Evolutionary conservation across 345 rosid genomes (phyloP).

Genomic region (Chamaenerion angustifolium): DNA sequence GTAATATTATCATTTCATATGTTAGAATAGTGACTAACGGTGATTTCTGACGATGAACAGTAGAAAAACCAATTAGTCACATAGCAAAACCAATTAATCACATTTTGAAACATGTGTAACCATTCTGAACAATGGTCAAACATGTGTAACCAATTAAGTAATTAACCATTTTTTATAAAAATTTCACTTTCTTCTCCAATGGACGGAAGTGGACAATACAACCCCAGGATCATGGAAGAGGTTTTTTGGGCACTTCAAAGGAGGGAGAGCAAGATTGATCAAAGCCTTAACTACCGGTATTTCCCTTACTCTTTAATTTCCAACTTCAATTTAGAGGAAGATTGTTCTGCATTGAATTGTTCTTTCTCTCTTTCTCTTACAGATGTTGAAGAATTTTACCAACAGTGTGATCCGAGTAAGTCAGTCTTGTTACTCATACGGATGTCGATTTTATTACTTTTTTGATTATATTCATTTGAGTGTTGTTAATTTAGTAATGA

Average conservation of each 20-base stretch:
- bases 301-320: background rate
- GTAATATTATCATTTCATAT: too few relatives aligned
- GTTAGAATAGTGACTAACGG: too few relatives aligned
- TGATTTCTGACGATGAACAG: too few relatives aligned
- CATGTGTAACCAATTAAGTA: too few relatives aligned
- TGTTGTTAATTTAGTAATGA: too few relatives aligned
- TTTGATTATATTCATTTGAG: background rate
- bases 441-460: conserved; percentile 7
- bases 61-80: too few relatives aligned
- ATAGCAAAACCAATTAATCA: too few relatives aligned
- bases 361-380: conserved; percentile 14
- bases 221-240: conserved; percentile 54
- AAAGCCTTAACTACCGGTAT: conserved; percentile 61
- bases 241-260: conserved; percentile 16
- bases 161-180: too few relatives aligned
- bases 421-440: too few relatives aligned
- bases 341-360: background rate
- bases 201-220: conserved; percentile 51
- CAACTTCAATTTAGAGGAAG: too few relatives aligned
- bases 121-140: too few relatives aligned
- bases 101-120: too few relatives aligned
- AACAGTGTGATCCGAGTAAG: conserved; percentile 83
- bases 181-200: conserved; percentile 2
- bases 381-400: conserved; percentile 59
- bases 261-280: conserved; percentile 61